Conservation (phyloP, 208 protist genomes). For the Crithidia expoeki region DNA sequence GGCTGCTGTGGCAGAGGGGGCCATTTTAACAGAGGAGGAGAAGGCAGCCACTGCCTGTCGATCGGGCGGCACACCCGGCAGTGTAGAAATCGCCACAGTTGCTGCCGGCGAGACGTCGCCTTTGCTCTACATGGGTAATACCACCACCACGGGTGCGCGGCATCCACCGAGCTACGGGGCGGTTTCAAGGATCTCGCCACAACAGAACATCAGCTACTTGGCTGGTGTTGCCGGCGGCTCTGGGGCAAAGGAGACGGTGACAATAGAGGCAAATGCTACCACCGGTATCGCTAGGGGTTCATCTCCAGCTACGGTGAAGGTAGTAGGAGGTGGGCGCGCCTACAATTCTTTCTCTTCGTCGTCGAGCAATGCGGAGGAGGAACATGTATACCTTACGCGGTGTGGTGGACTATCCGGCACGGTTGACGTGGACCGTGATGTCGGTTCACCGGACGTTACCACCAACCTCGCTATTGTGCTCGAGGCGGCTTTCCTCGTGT, state of each 20-base stretch:
- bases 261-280: neutral
- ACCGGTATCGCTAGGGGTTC: neutral
- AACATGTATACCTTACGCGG: neutral
- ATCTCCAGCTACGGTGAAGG: neutral
- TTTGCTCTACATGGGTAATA: slow-evolving; percentile 13
- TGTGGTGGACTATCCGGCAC: slow-evolving; percentile 8
- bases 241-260: too few relatives aligned
- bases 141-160: neutral
- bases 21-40: neutral
- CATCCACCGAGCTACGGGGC: slow-evolving; percentile 19
- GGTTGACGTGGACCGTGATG: slow-evolving; percentile 56
- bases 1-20: slow-evolving; percentile 7
- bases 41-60: neutral
- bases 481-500: slow-evolving; percentile 66
- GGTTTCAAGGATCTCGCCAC: slow-evolving; percentile 17
- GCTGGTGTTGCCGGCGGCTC: neutral
- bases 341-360: neutral
- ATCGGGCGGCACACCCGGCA: too few relatives aligned
- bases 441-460: slow-evolving; percentile 70
- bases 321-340: neutral
- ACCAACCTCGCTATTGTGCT: slow-evolving; percentile 68
- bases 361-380: neutral
- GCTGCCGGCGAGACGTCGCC: slow-evolving; percentile 17
- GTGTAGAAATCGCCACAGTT: neutral
- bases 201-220: neutral